Conservation (phyloP, 2,329 filamentous ascomycete genomes). For the Epichloe hybrida region DNA sequence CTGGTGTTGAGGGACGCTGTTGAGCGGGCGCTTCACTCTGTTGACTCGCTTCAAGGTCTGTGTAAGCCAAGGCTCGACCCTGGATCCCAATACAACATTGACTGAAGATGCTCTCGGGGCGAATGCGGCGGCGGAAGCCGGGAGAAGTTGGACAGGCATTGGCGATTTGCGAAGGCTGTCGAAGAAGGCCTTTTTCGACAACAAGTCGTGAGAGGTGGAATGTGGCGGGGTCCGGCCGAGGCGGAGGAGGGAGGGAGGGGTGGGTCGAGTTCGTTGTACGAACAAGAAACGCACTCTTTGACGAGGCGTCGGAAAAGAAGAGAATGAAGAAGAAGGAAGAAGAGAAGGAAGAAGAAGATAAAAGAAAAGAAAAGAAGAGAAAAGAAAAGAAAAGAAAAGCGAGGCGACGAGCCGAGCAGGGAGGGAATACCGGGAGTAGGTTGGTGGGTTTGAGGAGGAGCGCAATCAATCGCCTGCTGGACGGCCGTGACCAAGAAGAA, state of each 20-base stretch:
- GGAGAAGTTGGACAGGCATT: conserved; percentile 89
- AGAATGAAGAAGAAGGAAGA: conserved; percentile 22
- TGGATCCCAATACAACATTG: conserved; percentile 84
- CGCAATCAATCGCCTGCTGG: conserved; percentile 40
- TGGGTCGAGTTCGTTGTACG: conserved; percentile 1
- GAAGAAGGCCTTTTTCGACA: neutral
- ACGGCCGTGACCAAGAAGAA: conserved; percentile 43
- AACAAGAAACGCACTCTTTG: conserved; percentile 1
- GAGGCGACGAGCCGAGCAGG: conserved; percentile 38
- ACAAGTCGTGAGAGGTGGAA: neutral
- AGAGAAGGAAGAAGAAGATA: conserved; percentile 21
- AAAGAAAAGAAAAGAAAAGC: conserved; percentile 27
- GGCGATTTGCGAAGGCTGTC: neutral
- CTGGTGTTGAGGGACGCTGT: conserved; percentile 91
- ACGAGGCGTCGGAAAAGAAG: conserved; percentile 17
- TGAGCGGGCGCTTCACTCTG: conserved; percentile 88
- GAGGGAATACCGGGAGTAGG: conserved; percentile 13
- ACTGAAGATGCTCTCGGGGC: conserved; percentile 80
- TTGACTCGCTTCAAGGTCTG: conserved; percentile 95
- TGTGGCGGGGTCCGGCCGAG: neutral
- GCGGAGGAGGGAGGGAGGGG: neutral
- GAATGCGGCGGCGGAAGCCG: conserved; percentile 91
- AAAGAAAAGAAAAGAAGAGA: conserved; percentile 23
- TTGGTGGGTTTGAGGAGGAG: conserved; percentile 3
- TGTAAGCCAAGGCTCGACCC: conserved; percentile 93